Evolutionary conservation across 805 yeast species (phyloP).

Genomic region (Metschnikowia peoriensis): DNA sequence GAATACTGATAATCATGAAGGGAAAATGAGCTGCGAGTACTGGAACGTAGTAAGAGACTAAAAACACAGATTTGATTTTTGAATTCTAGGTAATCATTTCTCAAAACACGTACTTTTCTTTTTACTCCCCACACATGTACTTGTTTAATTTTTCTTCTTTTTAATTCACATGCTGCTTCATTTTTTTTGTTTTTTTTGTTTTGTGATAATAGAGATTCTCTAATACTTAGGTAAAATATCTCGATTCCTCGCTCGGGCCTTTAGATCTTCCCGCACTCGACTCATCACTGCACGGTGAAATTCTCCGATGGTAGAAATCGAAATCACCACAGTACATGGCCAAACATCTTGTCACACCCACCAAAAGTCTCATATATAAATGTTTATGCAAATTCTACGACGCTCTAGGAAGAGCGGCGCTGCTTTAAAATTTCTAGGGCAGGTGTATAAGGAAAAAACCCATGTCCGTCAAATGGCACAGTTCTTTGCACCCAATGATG

Average conservation of each 20-base stretch:
- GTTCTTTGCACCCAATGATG: slow-evolving; percentile 12
- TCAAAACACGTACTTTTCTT: not conserved
- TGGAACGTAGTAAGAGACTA: no score
- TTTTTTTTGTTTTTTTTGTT: no score
- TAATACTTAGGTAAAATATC: no score
- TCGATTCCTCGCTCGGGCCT: not conserved
- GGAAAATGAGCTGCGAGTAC: no score
- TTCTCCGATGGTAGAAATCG: not conserved
- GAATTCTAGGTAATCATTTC: no score
- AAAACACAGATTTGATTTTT: no score
- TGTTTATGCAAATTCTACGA: slow-evolving; percentile 1
- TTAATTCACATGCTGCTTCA: no score
- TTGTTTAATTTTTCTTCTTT: no score
- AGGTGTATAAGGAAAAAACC: not conserved
- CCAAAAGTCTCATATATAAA: not conserved
- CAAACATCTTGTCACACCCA: not conserved
- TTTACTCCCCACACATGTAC: not conserved
- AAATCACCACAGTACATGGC: not conserved
- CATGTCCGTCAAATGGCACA: slow-evolving; percentile 5
- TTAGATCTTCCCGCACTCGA: not conserved
- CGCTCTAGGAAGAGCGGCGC: not conserved
- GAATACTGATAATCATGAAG: not conserved
- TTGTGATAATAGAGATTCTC: no score
- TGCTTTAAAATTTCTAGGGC: not conserved
- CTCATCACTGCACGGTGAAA: slow-evolving; percentile 3